Base-by-base conservation (phyloP, 768 basidiomycete genomes). In the Megacollybia marginata region DNA sequence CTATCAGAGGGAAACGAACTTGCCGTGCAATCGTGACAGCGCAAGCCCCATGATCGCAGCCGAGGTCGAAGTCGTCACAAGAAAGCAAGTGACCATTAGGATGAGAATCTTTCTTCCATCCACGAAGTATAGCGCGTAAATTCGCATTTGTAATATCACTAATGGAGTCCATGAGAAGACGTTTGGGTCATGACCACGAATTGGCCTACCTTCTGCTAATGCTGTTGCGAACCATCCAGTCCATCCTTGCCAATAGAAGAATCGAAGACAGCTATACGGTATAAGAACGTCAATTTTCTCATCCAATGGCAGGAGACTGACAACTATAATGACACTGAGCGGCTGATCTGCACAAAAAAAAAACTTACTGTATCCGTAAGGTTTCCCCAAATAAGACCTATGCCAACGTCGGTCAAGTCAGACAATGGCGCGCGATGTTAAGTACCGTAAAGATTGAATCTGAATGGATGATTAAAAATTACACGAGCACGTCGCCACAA, bases 201-300 rank as follows among this genome's bases (percentile, higher is more conserved):
- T 33, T 19, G 16, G 56, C 71, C 28, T 42, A 81, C 80, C 62
- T 70, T 83, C 76, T 19, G 79, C 75, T 35, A 80, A 65, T 59
- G 79, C 69, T 59, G 72, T 76, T 34, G 73, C 67, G 35, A 78
- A 60, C 28, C 82, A 56, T 9, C 80, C 80, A 1, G 79, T 79
- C 70, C 75, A 78, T 18, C 79, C 79, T 69, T 82, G 79, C 79
- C 81, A 82, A 54, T 62, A 66, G 54, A 77, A 78, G 64, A 75
- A 80, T 13, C 48, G 54, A 10, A 62, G 55, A 42, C 19, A 33
- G n/a, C 6, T 34, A 42, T 20, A 16, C 36, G 19, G 8, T 40
- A 47, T 15, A 40, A n/a, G n/a, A n/a, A n/a, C 15, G 38, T 44
- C 4, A 31, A 7, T 40, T 8, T 15, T 40, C 38, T 19, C n/a